phyloP scores from a whole-genome alignment of 129 eudicot species.

The Flaveria trinervia region DNA sequence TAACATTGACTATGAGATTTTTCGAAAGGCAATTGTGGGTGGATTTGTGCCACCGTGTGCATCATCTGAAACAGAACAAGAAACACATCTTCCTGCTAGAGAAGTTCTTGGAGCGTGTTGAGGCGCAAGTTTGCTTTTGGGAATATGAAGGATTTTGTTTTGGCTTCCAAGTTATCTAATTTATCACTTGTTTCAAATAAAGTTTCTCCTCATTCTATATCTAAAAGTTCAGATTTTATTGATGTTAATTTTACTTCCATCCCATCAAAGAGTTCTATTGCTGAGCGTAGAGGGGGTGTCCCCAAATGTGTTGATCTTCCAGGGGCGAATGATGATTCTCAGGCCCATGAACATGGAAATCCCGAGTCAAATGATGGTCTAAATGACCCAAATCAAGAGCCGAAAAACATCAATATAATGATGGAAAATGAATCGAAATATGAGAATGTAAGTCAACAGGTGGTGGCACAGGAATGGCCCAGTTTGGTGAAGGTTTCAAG shows the following conservation, averaged over 20 bases:
- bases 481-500: slow-evolving; percentile 44
- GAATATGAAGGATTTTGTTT: slow-evolving; percentile 69
- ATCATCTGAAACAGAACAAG: slow-evolving; percentile 58
- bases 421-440: slow-evolving; percentile 5
- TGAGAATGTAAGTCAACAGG: slow-evolving; percentile 23
- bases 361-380: slow-evolving; percentile 1
- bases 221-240: slow-evolving; percentile 57
- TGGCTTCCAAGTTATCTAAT: slow-evolving; percentile 56
- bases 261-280: slow-evolving; percentile 45
- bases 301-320: slow-evolving; percentile 48
- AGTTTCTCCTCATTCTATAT: slow-evolving; percentile 51
- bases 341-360: slow-evolving; percentile 27
- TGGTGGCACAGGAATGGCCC: slow-evolving; percentile 60
- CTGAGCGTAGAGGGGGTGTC: slow-evolving; percentile 39
- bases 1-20: slow-evolving; percentile 69
- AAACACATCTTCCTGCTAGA: slow-evolving; percentile 73
- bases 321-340: slow-evolving; percentile 31
- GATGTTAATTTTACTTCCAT: slow-evolving; percentile 61
- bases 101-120: slow-evolving; percentile 72
- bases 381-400: slow-evolving; percentile 23
- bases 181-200: slow-evolving; percentile 50
- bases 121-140: slow-evolving; percentile 64
- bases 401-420: slow-evolving; percentile 8
- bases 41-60: slow-evolving; percentile 78
- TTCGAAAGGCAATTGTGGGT: slow-evolving; percentile 60